Base-by-base conservation (phyloP, 148 eudicot species). In the Rhododendron williamsianum region DNA sequence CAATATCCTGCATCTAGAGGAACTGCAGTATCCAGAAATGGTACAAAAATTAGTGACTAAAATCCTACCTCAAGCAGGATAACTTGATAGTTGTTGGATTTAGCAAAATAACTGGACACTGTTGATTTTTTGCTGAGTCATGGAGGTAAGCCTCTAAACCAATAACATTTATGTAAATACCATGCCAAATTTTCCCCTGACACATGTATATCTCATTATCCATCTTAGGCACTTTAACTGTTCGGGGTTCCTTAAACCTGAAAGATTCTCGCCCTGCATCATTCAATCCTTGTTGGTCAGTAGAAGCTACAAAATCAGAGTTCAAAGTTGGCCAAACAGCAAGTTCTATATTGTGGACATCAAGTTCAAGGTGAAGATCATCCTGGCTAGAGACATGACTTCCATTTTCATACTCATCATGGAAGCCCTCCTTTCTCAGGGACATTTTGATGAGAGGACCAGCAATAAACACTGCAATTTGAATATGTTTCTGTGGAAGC, bases 71-170 rank as follows among this genome's bases (percentile, higher is more conserved):
- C 87, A 86, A 83, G 25, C 89, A 89, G 76, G 91, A 85, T 67
- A 89, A 78, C 78, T 89, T 89, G 45, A 89, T 69, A 49, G 90
- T 90, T 48, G 80, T 82, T 48, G 98, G 94, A 86, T 90, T 88
- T 86, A 95, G 83, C 81, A 56, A 30, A 65, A 92, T 80, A 85
- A 93, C 86, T 80, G 90, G 90, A 74, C 67, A 21, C 36, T 80
- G 79, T 65, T 85, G 85, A 81, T 85, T 89, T 83, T 86, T 90
- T 86, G 88, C 74, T 45, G 88, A 81, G 78, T 89, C 92, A 89
- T 86, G 91, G 78, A 92, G 85, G 90, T 88, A 91, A 81, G 89
- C 96, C 35, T 88, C 91, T 82, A 95, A 81, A 85, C 99, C 99
- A 88, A 88, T 82, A 67, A 92, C 23, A 81, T 82, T 89, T 25